Percentiles rank a stretch among this genome's conserved stretches.
phyloP scores from a whole-genome alignment of 495 filamentous ascomycete genomes.

The Peziza echinospora region DNA sequence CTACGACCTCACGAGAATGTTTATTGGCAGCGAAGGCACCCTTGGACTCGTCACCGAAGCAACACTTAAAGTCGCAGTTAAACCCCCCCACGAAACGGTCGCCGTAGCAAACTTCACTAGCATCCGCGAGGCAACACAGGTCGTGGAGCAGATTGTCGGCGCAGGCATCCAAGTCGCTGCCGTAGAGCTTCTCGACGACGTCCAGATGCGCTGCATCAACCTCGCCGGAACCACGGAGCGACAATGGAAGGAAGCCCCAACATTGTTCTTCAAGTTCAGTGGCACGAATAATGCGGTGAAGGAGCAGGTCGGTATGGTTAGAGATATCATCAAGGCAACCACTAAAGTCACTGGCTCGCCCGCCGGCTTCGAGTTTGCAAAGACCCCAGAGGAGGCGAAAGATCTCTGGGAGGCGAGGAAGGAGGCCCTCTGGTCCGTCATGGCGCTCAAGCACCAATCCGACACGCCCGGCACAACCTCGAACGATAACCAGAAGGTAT shows the following conservation, averaged over 20 bases:
- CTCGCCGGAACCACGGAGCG: conserved; percentile 42
- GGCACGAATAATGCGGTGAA: conserved; percentile 46
- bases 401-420: conserved; percentile 58
- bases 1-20: conserved; percentile 56
- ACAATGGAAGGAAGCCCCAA: conserved; percentile 54
- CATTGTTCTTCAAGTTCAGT: conserved; percentile 68
- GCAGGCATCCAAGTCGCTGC: conserved; percentile 52
- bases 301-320: conserved; percentile 45
- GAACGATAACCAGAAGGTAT: conserved; percentile 42
- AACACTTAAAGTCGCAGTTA: conserved; percentile 51
- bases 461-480: too few relatives aligned
- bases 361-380: conserved; percentile 56
- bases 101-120: conserved; percentile 56
- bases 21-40: conserved; percentile 61
- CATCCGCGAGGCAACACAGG: conserved; percentile 48
- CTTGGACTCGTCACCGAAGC: conserved; percentile 55
- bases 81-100: conserved; percentile 50
- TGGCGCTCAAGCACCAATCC: conserved; percentile 41
- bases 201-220: conserved; percentile 63
- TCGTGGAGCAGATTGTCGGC: conserved; percentile 47
- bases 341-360: conserved; percentile 33
- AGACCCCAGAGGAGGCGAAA: conserved; percentile 41
- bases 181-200: conserved; percentile 69
- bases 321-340: conserved; percentile 35
- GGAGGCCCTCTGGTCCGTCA: conserved; percentile 53